These are phyloP conservation scores for Lactarius hengduanensis DNA, from an alignment of 768 basidiomycete species.

Conservation along the genomic window DNA sequence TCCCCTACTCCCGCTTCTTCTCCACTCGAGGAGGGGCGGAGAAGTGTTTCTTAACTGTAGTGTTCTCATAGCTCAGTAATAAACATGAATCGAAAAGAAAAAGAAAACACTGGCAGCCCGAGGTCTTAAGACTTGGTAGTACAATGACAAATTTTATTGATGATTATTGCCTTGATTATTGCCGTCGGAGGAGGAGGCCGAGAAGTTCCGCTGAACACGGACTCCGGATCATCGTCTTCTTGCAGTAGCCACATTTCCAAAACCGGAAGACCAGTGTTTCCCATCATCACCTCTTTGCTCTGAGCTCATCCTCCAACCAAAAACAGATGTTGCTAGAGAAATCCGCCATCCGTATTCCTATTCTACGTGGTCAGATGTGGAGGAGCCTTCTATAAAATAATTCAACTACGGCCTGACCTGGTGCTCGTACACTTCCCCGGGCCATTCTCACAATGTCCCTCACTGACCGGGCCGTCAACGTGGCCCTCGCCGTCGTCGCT, in stretches of 20 bases:
- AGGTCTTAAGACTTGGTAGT: no score
- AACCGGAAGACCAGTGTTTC: no score
- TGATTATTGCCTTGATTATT: neutral
- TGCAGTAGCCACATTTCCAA: no score
- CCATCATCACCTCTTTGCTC: no score
- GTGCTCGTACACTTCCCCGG: neutral
- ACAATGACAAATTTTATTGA: no score
- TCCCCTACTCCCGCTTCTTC: no score
- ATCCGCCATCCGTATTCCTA: constrained; percentile 4
- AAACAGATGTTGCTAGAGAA: neutral
- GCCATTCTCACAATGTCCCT: constrained; percentile 16
- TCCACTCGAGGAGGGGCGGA: no score
- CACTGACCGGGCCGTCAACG: constrained; percentile 7
- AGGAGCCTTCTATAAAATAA: constrained; percentile 6
- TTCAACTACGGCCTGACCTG: neutral
- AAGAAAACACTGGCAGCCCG: no score
- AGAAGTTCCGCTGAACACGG: constrained; percentile 1
- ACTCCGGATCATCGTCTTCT: neutral
- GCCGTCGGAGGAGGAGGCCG: neutral
- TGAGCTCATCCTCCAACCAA: no score
- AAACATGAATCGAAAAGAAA: no score
- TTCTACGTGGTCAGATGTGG: constrained; percentile 1
- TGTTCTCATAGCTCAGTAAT: no score
- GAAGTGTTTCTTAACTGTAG: no score
- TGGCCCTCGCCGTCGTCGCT: constrained; percentile 18